Evolutionary conservation across 2,329 filamentous ascomycete species (phyloP).

Genomic region (Hymenoscyphus linearis): DNA sequence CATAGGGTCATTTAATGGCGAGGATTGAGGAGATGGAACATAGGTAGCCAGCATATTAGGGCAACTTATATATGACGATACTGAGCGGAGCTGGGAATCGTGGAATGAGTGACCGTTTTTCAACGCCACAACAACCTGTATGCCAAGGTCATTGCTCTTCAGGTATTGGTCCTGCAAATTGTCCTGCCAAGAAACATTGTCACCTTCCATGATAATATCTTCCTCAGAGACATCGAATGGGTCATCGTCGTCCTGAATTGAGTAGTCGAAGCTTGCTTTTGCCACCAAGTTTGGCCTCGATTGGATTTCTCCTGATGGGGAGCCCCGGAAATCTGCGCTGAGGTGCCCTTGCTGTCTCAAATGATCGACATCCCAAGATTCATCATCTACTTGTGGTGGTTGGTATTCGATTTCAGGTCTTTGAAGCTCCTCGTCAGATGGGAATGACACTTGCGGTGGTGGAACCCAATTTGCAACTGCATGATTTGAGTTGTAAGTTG

Average conservation of each 20-base stretch:
- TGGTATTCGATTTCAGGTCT: background rate
- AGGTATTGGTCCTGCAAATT: constrained; percentile 36
- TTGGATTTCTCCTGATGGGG: background rate
- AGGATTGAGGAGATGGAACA: constrained; percentile 56
- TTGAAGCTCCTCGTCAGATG: background rate
- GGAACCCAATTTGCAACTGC: constrained; percentile 8
- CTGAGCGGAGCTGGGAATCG: constrained; percentile 38
- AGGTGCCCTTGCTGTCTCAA: background rate
- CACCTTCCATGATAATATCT: constrained; percentile 57
- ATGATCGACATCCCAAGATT: background rate
- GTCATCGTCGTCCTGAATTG: constrained; percentile 29
- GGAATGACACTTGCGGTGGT: background rate
- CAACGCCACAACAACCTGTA: constrained; percentile 23
- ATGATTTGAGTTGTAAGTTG: constrained; percentile 10
- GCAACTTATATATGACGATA: constrained; percentile 38
- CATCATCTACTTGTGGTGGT: too few species aligned
- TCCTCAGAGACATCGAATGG: constrained; percentile 51
- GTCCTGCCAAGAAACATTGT: constrained; percentile 39
- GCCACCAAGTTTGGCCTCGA: background rate
- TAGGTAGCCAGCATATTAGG: constrained; percentile 58
- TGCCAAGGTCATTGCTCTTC: constrained; percentile 26
- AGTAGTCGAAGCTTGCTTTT: background rate
- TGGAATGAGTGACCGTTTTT: constrained; percentile 27
- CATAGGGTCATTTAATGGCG: constrained; percentile 73
- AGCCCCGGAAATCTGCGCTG: background rate